phyloP scores from a whole-genome alignment of 306 rosid genomes.

The Adenanthera pavonina region DNA sequence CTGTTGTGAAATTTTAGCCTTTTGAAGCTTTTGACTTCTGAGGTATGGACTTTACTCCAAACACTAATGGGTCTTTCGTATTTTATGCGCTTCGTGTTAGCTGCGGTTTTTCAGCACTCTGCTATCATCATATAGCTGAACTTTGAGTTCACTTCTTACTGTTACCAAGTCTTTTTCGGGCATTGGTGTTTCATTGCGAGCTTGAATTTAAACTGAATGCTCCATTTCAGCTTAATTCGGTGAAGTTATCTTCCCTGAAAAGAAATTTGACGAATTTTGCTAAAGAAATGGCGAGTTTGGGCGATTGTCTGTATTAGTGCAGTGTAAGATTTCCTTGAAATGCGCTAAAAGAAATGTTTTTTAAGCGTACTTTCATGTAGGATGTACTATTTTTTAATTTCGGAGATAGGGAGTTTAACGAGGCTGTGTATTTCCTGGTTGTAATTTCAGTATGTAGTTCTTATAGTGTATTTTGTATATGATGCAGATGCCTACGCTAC shows the following conservation, averaged over 20 bases:
- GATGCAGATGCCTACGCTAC: neutral
- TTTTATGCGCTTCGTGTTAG: neutral
- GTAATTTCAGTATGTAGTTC: neutral
- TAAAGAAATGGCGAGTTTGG: neutral
- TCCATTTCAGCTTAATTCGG: slow-evolving; percentile 21
- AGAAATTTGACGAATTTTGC: slow-evolving; percentile 9
- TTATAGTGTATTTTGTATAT: no score
- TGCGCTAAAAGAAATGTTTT: no score
- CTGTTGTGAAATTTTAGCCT: slow-evolving; percentile 29
- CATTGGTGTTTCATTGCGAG: neutral
- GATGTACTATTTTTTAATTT: neutral
- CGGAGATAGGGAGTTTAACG: no score
- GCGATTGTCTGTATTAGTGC: no score
- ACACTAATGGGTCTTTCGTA: slow-evolving; percentile 41
- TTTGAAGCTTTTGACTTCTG: slow-evolving; percentile 36
- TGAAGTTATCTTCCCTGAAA: neutral
- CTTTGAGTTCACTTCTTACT: no score
- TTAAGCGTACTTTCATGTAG: neutral
- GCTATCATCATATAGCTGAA: neutral
- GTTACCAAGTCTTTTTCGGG: no score
- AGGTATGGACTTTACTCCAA: slow-evolving; percentile 47
- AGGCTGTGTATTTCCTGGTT: neutral
- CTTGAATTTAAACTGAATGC: slow-evolving; percentile 38
- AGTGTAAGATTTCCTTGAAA: no score
- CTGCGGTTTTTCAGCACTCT: neutral